A percentile compares a stretch with the other conserved stretches of the same genome.
Conservation (phyloP, 768 basidiomycete species). For the Candolleomyces eurysporus region DNA sequence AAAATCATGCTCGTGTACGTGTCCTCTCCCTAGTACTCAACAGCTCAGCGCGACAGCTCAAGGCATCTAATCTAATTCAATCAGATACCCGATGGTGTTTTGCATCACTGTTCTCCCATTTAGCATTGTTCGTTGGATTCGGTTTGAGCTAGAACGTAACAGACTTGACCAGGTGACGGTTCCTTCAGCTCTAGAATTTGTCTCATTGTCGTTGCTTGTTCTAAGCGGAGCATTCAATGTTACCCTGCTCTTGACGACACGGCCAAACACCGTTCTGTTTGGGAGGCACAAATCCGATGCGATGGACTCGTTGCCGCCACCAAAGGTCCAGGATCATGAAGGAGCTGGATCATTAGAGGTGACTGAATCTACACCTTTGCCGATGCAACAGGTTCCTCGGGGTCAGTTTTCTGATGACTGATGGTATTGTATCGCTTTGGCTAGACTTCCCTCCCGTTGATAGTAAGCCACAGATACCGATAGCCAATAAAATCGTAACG, state of each 20-base stretch:
- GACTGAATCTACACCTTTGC: no score
- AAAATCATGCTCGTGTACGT: not conserved
- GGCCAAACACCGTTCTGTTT: constrained; percentile 34
- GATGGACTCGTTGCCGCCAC: not conserved
- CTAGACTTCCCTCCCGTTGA: no score
- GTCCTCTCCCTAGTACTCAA: no score
- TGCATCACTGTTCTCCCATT: constrained; percentile 37
- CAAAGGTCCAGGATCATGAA: no score
- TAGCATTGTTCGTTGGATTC: constrained; percentile 39
- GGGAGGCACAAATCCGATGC: constrained; percentile 2
- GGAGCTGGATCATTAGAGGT: no score
- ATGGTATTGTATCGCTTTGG: no score
- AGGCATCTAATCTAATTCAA: no score
- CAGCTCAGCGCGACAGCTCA: no score
- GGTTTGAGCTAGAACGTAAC: constrained; percentile 21
- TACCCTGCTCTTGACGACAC: constrained; percentile 32
- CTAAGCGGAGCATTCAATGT: constrained; percentile 42
- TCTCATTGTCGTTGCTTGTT: constrained; percentile 27
- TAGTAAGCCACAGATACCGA: no score
- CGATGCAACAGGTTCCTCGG: no score
- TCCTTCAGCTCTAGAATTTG: constrained; percentile 29
- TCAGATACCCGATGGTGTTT: constrained; percentile 40
- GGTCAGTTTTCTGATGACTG: no score
- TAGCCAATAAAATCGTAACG: no score
- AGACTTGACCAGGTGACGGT: constrained; percentile 9